A percentile compares a stretch with the other conserved stretches of the same genome.
phyloP scores from a whole-genome alignment of 2,329 filamentous ascomycete species.

The Grosmannia huntii region DNA sequence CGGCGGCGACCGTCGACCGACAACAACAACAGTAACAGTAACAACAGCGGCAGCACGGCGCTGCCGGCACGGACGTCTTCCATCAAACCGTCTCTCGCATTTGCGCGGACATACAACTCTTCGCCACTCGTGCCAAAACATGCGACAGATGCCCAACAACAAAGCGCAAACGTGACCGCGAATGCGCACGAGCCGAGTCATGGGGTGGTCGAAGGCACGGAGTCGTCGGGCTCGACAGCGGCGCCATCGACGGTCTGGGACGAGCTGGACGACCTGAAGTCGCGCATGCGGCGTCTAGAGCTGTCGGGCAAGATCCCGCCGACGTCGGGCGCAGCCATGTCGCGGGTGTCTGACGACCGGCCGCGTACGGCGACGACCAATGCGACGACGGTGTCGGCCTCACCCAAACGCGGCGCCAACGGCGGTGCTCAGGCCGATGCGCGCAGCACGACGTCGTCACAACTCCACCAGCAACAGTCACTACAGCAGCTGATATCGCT shows the following conservation, averaged over 20 bases:
- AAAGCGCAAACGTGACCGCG: slow-evolving; percentile 21
- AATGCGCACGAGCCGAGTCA: slow-evolving; percentile 28
- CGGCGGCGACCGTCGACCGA: slow-evolving; percentile 34
- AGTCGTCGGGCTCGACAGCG: slow-evolving; percentile 78
- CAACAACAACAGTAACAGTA: slow-evolving; percentile 25
- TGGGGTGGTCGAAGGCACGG: slow-evolving; percentile 50
- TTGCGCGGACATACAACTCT: slow-evolving; percentile 39
- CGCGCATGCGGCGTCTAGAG: slow-evolving; percentile 80
- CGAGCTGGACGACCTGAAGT: slow-evolving; percentile 90
- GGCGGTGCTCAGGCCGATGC: slow-evolving; percentile 18
- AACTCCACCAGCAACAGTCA: not conserved
- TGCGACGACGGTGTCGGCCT: slow-evolving; percentile 79
- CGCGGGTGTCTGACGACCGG: slow-evolving; percentile 61
- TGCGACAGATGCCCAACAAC: not conserved
- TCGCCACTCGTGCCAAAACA: slow-evolving; percentile 43
- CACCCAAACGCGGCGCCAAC: slow-evolving; percentile 54
- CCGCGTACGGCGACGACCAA: slow-evolving; percentile 86
- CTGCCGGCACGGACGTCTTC: slow-evolving; percentile 29
- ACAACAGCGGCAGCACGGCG: slow-evolving; percentile 20
- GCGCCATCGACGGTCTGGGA: slow-evolving; percentile 95
- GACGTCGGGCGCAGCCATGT: slow-evolving; percentile 69
- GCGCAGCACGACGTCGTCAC: not conserved
- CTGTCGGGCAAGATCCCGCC: slow-evolving; percentile 76
- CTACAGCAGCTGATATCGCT: slow-evolving; percentile 14
- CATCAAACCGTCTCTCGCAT: slow-evolving; percentile 29